Percentiles rank a stretch among this genome's conserved stretches.
phyloP scores from a whole-genome alignment of 2,329 filamentous ascomycete genomes.

The Fusarium drepaniforme region DNA sequence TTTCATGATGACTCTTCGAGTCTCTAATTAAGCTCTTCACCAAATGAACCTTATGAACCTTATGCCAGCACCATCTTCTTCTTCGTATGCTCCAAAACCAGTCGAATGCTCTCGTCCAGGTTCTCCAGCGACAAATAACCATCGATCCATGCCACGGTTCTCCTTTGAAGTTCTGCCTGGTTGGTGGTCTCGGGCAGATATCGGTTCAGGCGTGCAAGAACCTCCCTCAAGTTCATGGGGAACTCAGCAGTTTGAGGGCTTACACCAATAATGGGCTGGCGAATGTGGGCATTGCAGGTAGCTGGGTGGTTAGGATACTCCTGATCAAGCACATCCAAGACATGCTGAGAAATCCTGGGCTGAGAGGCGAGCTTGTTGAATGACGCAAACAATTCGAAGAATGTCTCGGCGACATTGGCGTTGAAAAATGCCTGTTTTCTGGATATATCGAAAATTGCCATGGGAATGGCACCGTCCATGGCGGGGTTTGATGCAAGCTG shows the following conservation, averaged over 20 bases:
- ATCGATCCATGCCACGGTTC: constrained; percentile 67
- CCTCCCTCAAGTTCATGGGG: constrained; percentile 75
- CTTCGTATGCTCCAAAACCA: constrained; percentile 67
- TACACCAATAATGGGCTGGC: constrained; percentile 76
- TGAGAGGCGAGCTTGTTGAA: constrained; percentile 77
- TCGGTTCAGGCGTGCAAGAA: constrained; percentile 72
- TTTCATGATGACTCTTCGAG: background rate
- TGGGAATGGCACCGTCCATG: constrained; percentile 91
- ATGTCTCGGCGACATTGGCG: constrained; percentile 74
- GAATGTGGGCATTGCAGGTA: constrained; percentile 78
- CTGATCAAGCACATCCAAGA: constrained; percentile 73
- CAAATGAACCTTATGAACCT: constrained; percentile 15
- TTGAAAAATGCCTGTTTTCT: constrained; percentile 81
- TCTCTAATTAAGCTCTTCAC: constrained; percentile 1
- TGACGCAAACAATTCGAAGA: constrained; percentile 82
- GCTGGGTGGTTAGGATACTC: constrained; percentile 70
- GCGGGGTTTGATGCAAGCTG: constrained; percentile 82
- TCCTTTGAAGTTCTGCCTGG: constrained; percentile 59
- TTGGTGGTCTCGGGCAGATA: constrained; percentile 60
- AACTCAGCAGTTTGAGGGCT: constrained; percentile 75
- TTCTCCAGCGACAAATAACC: constrained; percentile 60
- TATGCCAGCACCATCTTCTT: constrained; percentile 40
- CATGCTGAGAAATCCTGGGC: constrained; percentile 77
- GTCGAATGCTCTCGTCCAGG: constrained; percentile 67
- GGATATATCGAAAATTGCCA: constrained; percentile 90